phyloP scores from a whole-genome alignment of 495 filamentous ascomycete genomes.

The Xylaria cubensis region DNA sequence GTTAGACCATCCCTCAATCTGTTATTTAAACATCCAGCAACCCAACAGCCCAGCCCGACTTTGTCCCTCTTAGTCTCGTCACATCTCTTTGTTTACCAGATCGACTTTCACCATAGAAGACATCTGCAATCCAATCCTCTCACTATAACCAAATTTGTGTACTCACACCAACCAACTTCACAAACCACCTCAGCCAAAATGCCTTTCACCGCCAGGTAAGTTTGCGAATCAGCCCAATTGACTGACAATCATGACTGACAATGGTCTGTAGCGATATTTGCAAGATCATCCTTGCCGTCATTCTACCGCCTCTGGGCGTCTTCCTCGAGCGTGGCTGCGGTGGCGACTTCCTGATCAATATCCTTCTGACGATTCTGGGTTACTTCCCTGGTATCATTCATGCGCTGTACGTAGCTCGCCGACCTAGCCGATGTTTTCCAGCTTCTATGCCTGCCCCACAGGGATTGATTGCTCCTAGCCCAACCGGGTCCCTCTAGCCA shows the following conservation, averaged over 20 bases:
- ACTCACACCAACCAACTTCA: neutral
- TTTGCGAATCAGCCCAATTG: conserved; percentile 23
- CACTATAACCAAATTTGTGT: neutral
- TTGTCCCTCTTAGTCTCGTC: neutral
- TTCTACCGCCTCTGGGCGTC: conserved; percentile 88
- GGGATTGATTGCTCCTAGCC: neutral
- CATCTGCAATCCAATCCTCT: neutral
- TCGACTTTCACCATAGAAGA: neutral
- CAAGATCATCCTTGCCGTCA: conserved; percentile 87
- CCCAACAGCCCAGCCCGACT: neutral
- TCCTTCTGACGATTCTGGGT: conserved; percentile 82
- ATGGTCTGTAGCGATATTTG: conserved; percentile 70
- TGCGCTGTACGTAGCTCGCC: conserved; percentile 60
- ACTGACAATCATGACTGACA: conserved; percentile 1
- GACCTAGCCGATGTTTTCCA: conserved; percentile 10
- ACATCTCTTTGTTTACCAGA: neutral
- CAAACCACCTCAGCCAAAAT: conserved; percentile 41
- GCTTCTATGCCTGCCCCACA: neutral
- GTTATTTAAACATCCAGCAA: conserved; percentile 19
- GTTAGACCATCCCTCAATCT: neutral
- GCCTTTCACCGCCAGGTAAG: conserved; percentile 65
- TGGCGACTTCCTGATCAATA: conserved; percentile 85
- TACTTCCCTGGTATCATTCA: conserved; percentile 80
- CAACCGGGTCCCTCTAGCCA: neutral
- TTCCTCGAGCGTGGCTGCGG: conserved; percentile 89